Evolutionary conservation across 2,329 filamentous ascomycete species (phyloP).

Genomic region (Periglandula ipomoeae): DNA sequence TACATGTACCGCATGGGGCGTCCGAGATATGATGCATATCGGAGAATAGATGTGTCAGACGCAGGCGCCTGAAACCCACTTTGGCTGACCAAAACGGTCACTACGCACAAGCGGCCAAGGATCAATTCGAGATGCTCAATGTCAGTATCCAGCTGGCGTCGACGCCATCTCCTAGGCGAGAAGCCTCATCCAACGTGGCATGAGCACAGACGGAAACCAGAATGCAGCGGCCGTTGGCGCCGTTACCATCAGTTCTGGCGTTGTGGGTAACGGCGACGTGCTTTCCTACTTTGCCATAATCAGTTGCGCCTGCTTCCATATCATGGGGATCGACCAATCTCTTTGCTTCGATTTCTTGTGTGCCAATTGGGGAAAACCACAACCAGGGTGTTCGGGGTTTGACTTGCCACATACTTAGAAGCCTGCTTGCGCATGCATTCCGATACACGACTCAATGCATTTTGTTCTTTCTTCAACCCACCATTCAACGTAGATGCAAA

Average conservation of each 20-base stretch:
- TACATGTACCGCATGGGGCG: too few relatives aligned
- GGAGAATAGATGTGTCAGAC: too few relatives aligned
- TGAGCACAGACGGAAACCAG: background rate
- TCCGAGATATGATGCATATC: too few relatives aligned
- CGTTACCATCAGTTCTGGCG: background rate
- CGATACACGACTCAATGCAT: background rate
- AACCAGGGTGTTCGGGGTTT: background rate
- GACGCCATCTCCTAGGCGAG: background rate
- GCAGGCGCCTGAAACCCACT: too few relatives aligned
- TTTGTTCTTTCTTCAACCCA: background rate
- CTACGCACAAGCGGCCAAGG: too few relatives aligned
- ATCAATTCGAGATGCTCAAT: background rate
- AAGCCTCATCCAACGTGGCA: too few relatives aligned
- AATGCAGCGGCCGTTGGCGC: background rate
- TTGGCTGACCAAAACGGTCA: too few relatives aligned
- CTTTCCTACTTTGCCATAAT: background rate
- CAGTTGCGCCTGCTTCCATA: background rate
- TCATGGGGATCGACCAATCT: background rate
- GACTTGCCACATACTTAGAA: too few relatives aligned
- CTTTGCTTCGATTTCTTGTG: background rate
- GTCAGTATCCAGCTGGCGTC: background rate
- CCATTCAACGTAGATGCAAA: background rate
- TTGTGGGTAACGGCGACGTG: background rate
- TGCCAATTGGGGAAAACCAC: background rate
- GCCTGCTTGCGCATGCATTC: too few relatives aligned